Conservation (phyloP, 208 protist species). For the Phytomonas sp. region DNA sequence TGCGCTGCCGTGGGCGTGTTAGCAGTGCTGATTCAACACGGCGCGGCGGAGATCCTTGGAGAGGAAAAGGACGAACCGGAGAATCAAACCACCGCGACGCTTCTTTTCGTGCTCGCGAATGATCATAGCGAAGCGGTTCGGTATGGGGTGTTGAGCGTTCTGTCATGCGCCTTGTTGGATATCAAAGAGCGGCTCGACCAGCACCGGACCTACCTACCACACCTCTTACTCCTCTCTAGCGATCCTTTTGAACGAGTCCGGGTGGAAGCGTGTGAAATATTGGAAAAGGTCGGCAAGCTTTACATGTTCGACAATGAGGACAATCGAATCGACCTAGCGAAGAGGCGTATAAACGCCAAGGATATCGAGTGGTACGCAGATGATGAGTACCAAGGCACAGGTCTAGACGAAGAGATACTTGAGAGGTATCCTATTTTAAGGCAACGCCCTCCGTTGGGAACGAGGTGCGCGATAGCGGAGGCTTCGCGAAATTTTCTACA, state of each 20-base stretch:
- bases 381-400: constrained; percentile 48
- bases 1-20: constrained; percentile 48
- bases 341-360: constrained; percentile 77
- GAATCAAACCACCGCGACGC: constrained; percentile 35
- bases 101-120: constrained; percentile 74
- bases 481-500: constrained; percentile 51
- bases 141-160: constrained; percentile 38
- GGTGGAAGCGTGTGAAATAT: constrained; percentile 24
- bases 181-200: constrained; percentile 74
- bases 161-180: constrained; percentile 63
- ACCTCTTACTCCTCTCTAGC: constrained; percentile 68
- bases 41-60: constrained; percentile 60
- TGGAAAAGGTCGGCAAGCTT: constrained; percentile 62
- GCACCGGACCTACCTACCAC: constrained; percentile 69
- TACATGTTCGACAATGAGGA: constrained; percentile 87
- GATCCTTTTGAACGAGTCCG: constrained; percentile 59
- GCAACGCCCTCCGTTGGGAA: constrained; percentile 53
- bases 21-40: constrained; percentile 54
- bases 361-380: constrained; percentile 91
- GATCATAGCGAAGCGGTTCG: constrained; percentile 77
- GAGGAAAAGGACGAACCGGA: constrained; percentile 39
- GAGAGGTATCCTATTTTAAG: constrained; percentile 32
- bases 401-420: neutral
- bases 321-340: constrained; percentile 75
- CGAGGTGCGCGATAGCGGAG: constrained; percentile 79